Conservation (phyloP, 768 basidiomycete genomes). For the Daedaleopsis nitida region DNA sequence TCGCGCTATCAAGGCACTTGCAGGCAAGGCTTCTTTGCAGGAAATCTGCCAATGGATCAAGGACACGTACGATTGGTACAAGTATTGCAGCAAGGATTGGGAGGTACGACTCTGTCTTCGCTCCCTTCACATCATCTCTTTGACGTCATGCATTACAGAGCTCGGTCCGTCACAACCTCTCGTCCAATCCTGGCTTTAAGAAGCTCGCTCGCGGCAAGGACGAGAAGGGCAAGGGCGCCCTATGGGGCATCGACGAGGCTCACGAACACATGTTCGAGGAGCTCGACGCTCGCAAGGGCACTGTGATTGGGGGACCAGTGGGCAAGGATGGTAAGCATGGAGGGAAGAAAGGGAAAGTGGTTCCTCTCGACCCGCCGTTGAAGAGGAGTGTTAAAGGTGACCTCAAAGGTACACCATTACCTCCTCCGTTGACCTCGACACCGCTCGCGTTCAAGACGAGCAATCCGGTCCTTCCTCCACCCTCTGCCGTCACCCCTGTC, state of each 20-base stretch:
- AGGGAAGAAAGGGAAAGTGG: conserved; percentile 61
- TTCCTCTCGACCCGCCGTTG: conserved; percentile 60
- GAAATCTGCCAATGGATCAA: conserved; percentile 94
- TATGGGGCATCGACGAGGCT: conserved; percentile 88
- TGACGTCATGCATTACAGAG: conserved; percentile 44
- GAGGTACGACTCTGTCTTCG: conserved; percentile 59
- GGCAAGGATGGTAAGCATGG: conserved; percentile 45
- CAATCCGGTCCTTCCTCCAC: background rate
- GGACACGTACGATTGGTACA: conserved; percentile 88
- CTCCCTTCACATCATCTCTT: conserved; percentile 2
- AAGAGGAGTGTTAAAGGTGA: conserved; percentile 74
- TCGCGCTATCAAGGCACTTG: conserved; percentile 79
- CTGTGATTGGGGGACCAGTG: conserved; percentile 29
- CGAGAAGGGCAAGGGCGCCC: conserved; percentile 88
- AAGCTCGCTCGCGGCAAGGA: conserved; percentile 86
- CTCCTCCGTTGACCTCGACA: conserved; percentile 69
- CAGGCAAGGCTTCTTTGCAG: conserved; percentile 86
- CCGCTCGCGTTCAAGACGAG: conserved; percentile 55
- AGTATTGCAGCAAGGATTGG: conserved; percentile 86
- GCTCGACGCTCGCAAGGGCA: conserved; percentile 57
- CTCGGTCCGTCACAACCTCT: conserved; percentile 94
- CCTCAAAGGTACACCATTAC: conserved; percentile 54
- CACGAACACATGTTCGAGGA: conserved; percentile 69
- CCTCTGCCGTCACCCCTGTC: background rate
- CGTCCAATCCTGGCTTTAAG: conserved; percentile 87